Percentiles rank a stretch among this genome's conserved stretches.
These are phyloP conservation scores for Penicillium samsonianum DNA, from an alignment of 495 filamentous ascomycete species.

Conservation along the genomic window DNA sequence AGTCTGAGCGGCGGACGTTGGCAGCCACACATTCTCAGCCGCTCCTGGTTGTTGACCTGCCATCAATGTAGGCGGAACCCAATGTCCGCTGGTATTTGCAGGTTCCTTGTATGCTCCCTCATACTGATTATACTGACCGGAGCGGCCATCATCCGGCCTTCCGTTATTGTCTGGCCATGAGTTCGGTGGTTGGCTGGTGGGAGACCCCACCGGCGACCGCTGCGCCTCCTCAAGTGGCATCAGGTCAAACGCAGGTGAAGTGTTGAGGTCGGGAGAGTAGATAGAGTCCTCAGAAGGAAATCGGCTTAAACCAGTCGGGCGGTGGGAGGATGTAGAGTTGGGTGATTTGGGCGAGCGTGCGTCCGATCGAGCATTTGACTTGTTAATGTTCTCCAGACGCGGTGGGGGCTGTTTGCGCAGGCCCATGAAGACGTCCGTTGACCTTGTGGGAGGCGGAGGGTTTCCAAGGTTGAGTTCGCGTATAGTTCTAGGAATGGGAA, in stretches of 20 bases:
- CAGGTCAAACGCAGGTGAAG: constrained; percentile 45
- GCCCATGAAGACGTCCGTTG: constrained; percentile 43
- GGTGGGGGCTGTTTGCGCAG: constrained; percentile 49
- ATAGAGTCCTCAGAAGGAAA: constrained; percentile 40
- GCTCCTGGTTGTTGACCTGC: constrained; percentile 28
- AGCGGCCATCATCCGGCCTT: constrained; percentile 24
- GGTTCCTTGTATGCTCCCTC: constrained; percentile 10
- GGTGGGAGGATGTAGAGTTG: constrained; percentile 35
- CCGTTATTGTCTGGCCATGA: constrained; percentile 39
- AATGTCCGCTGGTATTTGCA: constrained; percentile 18
- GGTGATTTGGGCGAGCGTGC: constrained; percentile 29
- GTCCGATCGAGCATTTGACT: constrained; percentile 36
- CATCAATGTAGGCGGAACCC: constrained; percentile 30
- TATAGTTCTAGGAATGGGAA: not conserved
- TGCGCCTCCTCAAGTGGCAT: constrained; percentile 50
- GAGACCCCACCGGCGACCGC: constrained; percentile 40
- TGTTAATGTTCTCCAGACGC: constrained; percentile 40
- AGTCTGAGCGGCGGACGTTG: constrained; percentile 10
- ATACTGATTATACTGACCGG: constrained; percentile 1
- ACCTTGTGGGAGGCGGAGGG: not conserved
- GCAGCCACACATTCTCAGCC: constrained; percentile 30
- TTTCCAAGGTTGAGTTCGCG: not conserved
- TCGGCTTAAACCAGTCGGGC: constrained; percentile 34
- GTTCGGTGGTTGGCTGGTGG: constrained; percentile 31
- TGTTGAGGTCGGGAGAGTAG: constrained; percentile 47